phyloP scores from a whole-genome alignment of 139 green algal species.

The Tetraselmis chui region DNA sequence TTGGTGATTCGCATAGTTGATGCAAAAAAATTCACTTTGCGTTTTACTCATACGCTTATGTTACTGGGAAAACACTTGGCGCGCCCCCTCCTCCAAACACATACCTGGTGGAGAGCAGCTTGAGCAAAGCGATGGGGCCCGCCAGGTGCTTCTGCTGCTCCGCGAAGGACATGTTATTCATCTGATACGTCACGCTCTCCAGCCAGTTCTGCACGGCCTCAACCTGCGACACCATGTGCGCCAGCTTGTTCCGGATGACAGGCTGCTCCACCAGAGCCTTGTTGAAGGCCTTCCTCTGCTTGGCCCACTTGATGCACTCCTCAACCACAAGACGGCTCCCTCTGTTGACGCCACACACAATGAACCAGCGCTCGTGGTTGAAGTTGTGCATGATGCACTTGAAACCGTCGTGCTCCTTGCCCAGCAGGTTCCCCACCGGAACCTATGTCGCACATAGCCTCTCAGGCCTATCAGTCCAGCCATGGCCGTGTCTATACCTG shows the following conservation, averaged over 20 bases:
- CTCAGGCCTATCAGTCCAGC: too few species aligned
- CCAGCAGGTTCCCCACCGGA: constrained; percentile 26
- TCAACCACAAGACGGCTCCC: constrained; percentile 15
- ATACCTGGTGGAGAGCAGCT: constrained; percentile 15
- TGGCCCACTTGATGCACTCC: constrained; percentile 24
- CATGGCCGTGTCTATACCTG: too few species aligned
- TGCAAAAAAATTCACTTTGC: too few species aligned
- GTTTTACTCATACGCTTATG: too few species aligned
- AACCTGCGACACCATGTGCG: constrained; percentile 15
- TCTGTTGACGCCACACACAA: constrained; percentile 11
- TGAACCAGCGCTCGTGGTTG: constrained; percentile 33
- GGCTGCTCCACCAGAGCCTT: constrained; percentile 23
- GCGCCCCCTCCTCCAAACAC: too few species aligned
- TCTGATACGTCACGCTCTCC: constrained; percentile 27
- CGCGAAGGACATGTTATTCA: constrained; percentile 16
- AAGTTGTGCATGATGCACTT: constrained; percentile 39
- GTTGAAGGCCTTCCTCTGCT: constrained; percentile 23
- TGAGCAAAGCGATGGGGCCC: constrained; percentile 27
- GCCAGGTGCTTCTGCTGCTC: constrained; percentile 17
- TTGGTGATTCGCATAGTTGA: too few species aligned
- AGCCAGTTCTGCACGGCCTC: constrained; percentile 23
- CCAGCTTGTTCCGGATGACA: constrained; percentile 28
- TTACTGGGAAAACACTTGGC: too few species aligned
- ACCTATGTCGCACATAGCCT: too few species aligned
- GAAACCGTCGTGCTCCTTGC: constrained; percentile 23